Evolutionary conservation across 1,284 basidiomycete species (phyloP), one percentile per base, ranked within the genome.

Genomic region (Vanrija humicola): DNA sequence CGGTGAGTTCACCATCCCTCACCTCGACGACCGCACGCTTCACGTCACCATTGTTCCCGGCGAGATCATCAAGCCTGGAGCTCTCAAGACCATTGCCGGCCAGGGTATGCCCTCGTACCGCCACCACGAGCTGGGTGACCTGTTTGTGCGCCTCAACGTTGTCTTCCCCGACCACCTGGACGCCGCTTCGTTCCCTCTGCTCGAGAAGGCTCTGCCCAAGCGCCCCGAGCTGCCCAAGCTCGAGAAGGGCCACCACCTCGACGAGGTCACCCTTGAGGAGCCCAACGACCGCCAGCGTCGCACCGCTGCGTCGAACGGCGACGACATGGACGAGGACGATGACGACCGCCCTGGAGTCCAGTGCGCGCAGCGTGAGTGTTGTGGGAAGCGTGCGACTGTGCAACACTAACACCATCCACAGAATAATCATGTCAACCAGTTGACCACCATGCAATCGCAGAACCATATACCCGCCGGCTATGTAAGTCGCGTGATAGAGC

Each of bases 31-130:
- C 50, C 88, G 90, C 44, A 89, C 85, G 6, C 78, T 99, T 46
- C 77, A 92, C 46, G 87, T 98, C 45, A 87, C 86, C 58, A 84
- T 98, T 58, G 82, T 86, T 44, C 88, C 90, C 16, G 95, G 96
- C 45, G 93, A 97, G 74, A 85, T 98, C 47, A 84, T 97, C 72
- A 96, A 96, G 80, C 87, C 95, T 63, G 91, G 95, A 61, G 85
- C 88, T 42, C 75, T 94, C 72, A 98, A 98, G 80, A 87, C 95
- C 61, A 88, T 99, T 64, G 84, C 85, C 50, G 89, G 88, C 8
- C 93, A 98, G 78, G 96, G 96, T 64, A 98, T 99, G 96, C 96
- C 95, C 39, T 97, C 95, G 56, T 89, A 89, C 77, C 86, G 96
- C 64, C 94, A 98, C 79, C 96, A 98, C 79, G 94, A 98, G 74